Evolutionary conservation across 2,329 filamentous ascomycete genomes (phyloP), one percentile per base, ranked within the genome.

Genomic region (Alternaria sp.): DNA sequence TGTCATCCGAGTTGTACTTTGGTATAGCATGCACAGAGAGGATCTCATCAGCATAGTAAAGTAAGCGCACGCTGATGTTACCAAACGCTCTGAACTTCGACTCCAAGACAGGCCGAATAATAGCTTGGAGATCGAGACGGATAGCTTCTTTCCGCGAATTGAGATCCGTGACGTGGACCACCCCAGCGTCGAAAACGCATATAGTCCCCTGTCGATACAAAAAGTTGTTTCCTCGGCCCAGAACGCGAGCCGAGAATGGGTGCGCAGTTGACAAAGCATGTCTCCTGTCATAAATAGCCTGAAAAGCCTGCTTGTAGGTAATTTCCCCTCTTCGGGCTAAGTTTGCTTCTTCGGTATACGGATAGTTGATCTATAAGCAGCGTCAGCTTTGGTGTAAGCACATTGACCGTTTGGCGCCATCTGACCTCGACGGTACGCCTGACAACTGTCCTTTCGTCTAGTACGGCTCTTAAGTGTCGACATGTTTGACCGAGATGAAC

Each of bases 171-270:
- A 92, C 76, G 4, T 87, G 86, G 25, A 93, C 82, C 40, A 78
- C 80, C 50, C 81, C 78, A 54, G 84, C 82, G 44, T 83, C 74
- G 11, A 87, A 84, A 72, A 93, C 90, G 69, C 90, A 92, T 15
- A 93, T 79, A 11, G 87, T 83, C 6, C 91, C 90, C 61, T 88
- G 84, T 17, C 83, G 81, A 74, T 91, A 93, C 2, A 89, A 76
- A 76, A 90, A 92, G 4, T 83, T 82, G 23, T 88, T 85, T 4
- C 86, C 89, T 56, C 87, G 81, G 4, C 86, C 90, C 30, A 93
- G 73, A 0, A 89, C 81, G 3, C 85, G 85, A 15, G 86, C 85
- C 0, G 87, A 84, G 73, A 88, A 93, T 0, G 91, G 91, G 30
- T 83, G 79, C 6, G 88, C 89, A 21, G 83, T 84, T 4, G 88